Conservation (phyloP, 805 yeast genomes). For the Maudiozyma bulderi region DNA sequence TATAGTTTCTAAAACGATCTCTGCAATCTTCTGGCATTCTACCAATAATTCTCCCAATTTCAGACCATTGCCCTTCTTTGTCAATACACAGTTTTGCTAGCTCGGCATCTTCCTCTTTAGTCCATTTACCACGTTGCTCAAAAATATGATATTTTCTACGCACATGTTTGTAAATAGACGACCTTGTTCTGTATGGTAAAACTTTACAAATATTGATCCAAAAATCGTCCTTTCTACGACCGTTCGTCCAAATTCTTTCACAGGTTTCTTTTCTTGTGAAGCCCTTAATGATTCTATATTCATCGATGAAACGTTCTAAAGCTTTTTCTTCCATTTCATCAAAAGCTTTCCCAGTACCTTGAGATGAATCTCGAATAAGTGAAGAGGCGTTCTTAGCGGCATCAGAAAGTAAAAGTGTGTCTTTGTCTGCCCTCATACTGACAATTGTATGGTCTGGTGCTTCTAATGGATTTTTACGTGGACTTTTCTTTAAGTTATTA, state of each 20-base stretch:
- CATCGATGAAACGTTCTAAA: slow-evolving; percentile 61
- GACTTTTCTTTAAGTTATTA: neutral
- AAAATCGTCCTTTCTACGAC: slow-evolving; percentile 75
- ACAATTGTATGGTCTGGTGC: slow-evolving; percentile 6
- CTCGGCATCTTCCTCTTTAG: slow-evolving; percentile 63
- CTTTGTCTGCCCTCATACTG: slow-evolving; percentile 21
- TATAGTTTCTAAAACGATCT: slow-evolving; percentile 92
- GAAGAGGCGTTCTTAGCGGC: slow-evolving; percentile 38
- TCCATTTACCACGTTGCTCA: slow-evolving; percentile 86
- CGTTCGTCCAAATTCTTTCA: slow-evolving; percentile 79
- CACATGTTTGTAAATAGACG: slow-evolving; percentile 87
- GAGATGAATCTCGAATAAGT: slow-evolving; percentile 23
- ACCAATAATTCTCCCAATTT: slow-evolving; percentile 67
- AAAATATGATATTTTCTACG: slow-evolving; percentile 83
- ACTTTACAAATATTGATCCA: slow-evolving; percentile 80
- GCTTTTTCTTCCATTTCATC: slow-evolving; percentile 50
- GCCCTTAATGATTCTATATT: slow-evolving; percentile 55
- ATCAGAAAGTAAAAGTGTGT: slow-evolving; percentile 32
- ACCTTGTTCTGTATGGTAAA: slow-evolving; percentile 75
- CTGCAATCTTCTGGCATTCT: slow-evolving; percentile 98
- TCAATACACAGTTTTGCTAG: slow-evolving; percentile 54
- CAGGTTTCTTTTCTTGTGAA: slow-evolving; percentile 63
- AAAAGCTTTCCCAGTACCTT: slow-evolving; percentile 28
- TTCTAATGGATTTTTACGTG: neutral
- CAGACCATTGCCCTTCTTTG: slow-evolving; percentile 80